phyloP scores from a whole-genome alignment of 1,284 basidiomycete species.

The Neolentinus lepideus region DNA sequence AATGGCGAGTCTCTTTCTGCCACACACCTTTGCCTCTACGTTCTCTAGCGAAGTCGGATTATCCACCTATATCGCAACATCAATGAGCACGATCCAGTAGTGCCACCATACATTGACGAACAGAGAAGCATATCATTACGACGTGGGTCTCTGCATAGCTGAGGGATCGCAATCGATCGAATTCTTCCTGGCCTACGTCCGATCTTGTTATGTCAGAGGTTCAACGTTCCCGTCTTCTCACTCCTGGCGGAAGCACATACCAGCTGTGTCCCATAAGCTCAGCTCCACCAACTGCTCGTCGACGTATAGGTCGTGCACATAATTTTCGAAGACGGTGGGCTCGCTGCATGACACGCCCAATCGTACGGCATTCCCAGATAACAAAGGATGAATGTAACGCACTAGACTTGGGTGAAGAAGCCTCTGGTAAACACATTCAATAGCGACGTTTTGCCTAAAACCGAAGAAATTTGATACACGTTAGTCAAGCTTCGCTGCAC shows the following conservation, averaged over 20 bases:
- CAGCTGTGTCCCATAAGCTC: constrained; percentile 95
- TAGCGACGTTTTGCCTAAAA: constrained; percentile 71
- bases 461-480: not conserved
- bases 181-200: constrained; percentile 85
- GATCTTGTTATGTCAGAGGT: not conserved
- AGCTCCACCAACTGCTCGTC: constrained; percentile 84
- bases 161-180: constrained; percentile 84
- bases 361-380: not conserved
- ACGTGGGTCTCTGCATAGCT: constrained; percentile 95
- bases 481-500: constrained; percentile 1
- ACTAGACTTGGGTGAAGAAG: constrained; percentile 88
- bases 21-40: constrained; percentile 77
- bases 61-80: constrained; percentile 57
- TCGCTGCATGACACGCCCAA: constrained; percentile 29
- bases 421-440: constrained; percentile 82
- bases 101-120: constrained; percentile 26
- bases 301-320: constrained; percentile 79
- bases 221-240: not conserved
- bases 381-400: constrained; percentile 23
- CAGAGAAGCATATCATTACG: constrained; percentile 91
- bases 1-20: not conserved
- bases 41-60: constrained; percentile 90
- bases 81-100: not conserved
- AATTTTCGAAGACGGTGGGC: constrained; percentile 91
- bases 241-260: constrained; percentile 35